Conservation (phyloP, 495 filamentous ascomycete genomes). For the Thermothielavioides terrestris region DNA sequence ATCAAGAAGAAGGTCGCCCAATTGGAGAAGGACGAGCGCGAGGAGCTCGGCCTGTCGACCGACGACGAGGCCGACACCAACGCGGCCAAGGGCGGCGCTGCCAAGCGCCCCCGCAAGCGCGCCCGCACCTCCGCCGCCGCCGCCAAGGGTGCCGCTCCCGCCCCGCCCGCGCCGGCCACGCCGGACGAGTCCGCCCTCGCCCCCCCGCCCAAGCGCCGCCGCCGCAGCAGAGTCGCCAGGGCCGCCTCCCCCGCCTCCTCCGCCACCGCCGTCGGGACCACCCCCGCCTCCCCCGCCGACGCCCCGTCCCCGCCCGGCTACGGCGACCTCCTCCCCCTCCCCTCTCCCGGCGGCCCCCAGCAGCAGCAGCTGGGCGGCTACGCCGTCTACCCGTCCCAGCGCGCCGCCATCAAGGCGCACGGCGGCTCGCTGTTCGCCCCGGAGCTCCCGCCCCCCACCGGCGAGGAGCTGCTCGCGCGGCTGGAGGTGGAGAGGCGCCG, state of each 20-base stretch:
- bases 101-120: background rate
- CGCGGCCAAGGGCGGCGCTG: background rate
- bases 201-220: background rate
- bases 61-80: slow-evolving; percentile 2
- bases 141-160: background rate
- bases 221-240: background rate
- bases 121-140: background rate
- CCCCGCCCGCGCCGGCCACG: too few species aligned
- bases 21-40: slow-evolving; percentile 12
- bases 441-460: too few species aligned
- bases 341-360: background rate
- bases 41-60: slow-evolving; percentile 20
- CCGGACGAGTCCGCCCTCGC: too few species aligned
- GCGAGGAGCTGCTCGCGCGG: too few species aligned
- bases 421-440: too few species aligned
- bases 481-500: too few species aligned
- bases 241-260: too few species aligned
- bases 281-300: too few species aligned
- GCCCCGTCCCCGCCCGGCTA: background rate
- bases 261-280: too few species aligned
- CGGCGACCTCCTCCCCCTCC: background rate
- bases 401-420: too few species aligned
- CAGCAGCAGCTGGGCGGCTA: background rate
- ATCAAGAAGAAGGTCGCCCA: slow-evolving; percentile 8
- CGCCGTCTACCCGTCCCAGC: too few species aligned